Evolutionary conservation across 73 alveolate genomes (phyloP).

Genomic region (Symbiodinium pilosum): DNA sequence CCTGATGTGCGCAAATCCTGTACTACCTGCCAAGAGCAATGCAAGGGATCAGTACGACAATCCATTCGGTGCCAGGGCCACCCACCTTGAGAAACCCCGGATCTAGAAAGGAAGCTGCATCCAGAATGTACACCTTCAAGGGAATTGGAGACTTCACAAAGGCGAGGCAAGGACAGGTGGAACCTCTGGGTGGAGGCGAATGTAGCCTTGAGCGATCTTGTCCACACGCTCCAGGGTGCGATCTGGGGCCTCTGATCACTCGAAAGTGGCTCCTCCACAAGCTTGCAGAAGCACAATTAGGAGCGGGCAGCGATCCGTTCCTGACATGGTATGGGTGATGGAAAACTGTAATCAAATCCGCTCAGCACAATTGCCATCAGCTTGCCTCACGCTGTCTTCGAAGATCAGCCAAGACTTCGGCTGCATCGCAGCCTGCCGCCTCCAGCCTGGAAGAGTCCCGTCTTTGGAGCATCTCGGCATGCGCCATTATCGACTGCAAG

Average conservation of each 20-base stretch:
- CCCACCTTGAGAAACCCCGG: neutral
- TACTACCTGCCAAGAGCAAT: neutral
- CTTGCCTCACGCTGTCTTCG: slow-evolving; percentile 8
- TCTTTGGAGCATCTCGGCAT: neutral
- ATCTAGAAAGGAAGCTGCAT: neutral
- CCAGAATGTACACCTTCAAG: neutral
- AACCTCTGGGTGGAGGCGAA: neutral
- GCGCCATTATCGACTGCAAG: neutral
- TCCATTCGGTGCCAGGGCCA: neutral
- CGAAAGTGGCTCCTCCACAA: no score
- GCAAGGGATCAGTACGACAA: no score
- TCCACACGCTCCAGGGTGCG: neutral
- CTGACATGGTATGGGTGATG: neutral
- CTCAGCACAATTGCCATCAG: neutral
- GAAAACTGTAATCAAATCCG: no score
- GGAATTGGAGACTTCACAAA: no score
- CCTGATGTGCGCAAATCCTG: neutral
- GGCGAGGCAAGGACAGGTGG: neutral
- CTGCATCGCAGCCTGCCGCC: neutral
- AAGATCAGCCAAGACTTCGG: neutral
- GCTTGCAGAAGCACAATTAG: no score
- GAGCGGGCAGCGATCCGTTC: neutral
- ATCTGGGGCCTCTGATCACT: neutral
- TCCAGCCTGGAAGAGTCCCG: neutral
- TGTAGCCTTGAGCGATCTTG: neutral